phyloP scores from a whole-genome alignment of 257 asterid genomes.

The Solanum ossicruentum region DNA sequence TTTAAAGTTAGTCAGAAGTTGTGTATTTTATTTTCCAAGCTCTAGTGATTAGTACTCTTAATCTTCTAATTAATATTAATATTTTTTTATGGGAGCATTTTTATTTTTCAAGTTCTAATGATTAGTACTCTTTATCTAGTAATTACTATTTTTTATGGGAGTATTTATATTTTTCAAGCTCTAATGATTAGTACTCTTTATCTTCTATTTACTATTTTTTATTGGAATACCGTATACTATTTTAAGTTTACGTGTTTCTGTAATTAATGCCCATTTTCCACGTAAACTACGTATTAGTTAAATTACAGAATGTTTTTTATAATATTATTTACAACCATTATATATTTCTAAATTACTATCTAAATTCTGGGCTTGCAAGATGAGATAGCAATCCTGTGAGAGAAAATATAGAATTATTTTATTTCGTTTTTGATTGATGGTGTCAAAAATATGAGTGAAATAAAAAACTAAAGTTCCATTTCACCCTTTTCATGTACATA shows the following conservation, averaged over 20 bases:
- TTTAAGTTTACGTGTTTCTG: neutral
- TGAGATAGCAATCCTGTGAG: neutral
- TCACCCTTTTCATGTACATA: too few species aligned
- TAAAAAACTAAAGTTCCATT: too few species aligned
- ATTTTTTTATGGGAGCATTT: too few species aligned
- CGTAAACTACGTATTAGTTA: neutral
- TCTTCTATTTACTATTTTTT: neutral
- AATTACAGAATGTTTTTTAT: too few species aligned
- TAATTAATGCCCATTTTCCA: neutral
- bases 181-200: too few species aligned
- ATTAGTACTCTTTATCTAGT: too few species aligned
- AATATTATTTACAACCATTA: neutral
- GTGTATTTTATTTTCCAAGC: neutral
- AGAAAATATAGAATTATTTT: too few species aligned
- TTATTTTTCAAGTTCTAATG: too few species aligned
- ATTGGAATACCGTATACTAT: neutral
- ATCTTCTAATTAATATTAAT: too few species aligned
- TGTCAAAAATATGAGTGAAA: too few species aligned
- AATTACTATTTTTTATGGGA: neutral
- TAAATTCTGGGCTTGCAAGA: neutral
- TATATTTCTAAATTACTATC: neutral
- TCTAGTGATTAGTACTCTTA: neutral
- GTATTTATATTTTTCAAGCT: too few species aligned
- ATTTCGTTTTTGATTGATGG: too few species aligned
- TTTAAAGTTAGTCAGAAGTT: neutral